These are phyloP conservation scores for Microcyclospora tardicrescens DNA, from an alignment of 2,329 filamentous ascomycete genomes.

Conservation along the genomic window DNA sequence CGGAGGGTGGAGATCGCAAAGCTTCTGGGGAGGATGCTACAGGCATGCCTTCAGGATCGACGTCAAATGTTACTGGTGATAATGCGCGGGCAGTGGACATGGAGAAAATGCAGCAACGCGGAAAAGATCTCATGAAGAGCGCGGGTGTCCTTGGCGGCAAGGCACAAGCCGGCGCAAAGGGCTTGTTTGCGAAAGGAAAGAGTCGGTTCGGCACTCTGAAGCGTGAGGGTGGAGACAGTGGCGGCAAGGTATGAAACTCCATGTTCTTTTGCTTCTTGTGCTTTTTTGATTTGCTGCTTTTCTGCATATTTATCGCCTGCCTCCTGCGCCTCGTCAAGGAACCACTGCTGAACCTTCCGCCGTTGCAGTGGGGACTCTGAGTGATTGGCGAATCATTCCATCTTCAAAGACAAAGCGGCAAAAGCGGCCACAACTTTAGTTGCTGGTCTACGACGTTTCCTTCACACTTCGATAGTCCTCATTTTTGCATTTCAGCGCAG, in stretches of 20 bases:
- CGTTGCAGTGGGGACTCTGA: no score
- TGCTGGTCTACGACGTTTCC: no score
- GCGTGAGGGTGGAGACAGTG: slow-evolving; percentile 42
- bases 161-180: slow-evolving; percentile 72
- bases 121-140: slow-evolving; percentile 77
- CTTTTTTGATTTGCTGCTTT: slow-evolving; percentile 11
- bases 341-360: no score
- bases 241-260: slow-evolving; percentile 72
- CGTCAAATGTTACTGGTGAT: not conserved
- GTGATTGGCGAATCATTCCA: no score
- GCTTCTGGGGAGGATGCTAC: slow-evolving; percentile 8
- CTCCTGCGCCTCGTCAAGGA: not conserved
- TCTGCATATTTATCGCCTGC: slow-evolving; percentile 9
- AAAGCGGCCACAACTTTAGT: no score
- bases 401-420: no score
- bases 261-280: slow-evolving; percentile 6
- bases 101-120: slow-evolving; percentile 55
- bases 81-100: slow-evolving; percentile 12
- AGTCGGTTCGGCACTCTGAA: slow-evolving; percentile 51
- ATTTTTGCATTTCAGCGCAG: no score
- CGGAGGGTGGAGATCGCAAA: slow-evolving; percentile 6
- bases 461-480: no score
- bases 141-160: slow-evolving; percentile 60
- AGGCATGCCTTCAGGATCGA: not conserved
- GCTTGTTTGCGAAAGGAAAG: slow-evolving; percentile 79